phyloP scores from a whole-genome alignment of 2,329 filamentous ascomycete species.

The Aspergillus cejpii region DNA sequence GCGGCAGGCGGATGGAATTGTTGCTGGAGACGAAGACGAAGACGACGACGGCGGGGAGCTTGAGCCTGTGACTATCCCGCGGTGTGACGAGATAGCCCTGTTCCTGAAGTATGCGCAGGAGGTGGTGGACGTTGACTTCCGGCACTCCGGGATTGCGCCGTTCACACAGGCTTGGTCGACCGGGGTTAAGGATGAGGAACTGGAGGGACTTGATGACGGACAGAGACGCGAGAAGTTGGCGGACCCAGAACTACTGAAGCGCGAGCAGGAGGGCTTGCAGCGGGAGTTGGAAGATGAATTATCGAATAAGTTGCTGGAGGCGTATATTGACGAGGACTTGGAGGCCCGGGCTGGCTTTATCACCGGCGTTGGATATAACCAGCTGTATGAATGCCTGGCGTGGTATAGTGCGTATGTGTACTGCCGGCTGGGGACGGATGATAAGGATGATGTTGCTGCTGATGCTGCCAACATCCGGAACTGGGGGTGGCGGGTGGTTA shows the following conservation, averaged over 20 bases:
- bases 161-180: too few species aligned
- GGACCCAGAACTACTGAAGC: not conserved
- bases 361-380: too few species aligned
- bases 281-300: not conserved
- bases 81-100: not conserved
- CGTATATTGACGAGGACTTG: not conserved
- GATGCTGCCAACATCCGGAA: too few species aligned
- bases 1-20: not conserved
- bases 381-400: too few species aligned
- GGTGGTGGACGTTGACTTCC: not conserved
- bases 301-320: not conserved
- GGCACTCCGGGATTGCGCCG: not conserved
- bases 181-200: too few species aligned
- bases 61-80: too few species aligned
- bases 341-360: not conserved
- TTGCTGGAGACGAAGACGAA: not conserved
- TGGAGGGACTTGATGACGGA: not conserved
- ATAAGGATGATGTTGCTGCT: too few species aligned
- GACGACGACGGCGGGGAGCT: not conserved
- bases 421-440: too few species aligned
- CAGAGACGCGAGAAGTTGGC: not conserved
- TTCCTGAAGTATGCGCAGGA: not conserved
- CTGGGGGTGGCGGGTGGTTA: too few species aligned
- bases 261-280: not conserved
- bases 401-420: too few species aligned